Percentiles rank a stretch among this genome's conserved stretches.
phyloP scores from a whole-genome alignment of 345 rosid species.

The Eucalyptus polybractea region DNA sequence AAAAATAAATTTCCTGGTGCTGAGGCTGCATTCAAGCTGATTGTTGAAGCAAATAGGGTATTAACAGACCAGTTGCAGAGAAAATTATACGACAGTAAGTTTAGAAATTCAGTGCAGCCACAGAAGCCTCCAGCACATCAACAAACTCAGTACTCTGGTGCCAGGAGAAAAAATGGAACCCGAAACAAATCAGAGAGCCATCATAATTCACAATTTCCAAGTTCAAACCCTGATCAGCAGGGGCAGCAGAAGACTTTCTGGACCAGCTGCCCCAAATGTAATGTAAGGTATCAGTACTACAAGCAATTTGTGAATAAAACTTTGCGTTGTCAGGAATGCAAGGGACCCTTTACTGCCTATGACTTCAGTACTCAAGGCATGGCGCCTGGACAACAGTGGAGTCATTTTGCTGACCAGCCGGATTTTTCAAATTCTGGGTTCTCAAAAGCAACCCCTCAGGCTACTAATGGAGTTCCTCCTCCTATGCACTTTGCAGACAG shows the following conservation, averaged over 20 bases:
- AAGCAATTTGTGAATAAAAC: conserved; percentile 13
- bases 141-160: conserved; percentile 8
- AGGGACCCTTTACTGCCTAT: conserved; percentile 28
- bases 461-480: conserved; percentile 17
- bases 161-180: conserved; percentile 8
- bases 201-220: conserved; percentile 2
- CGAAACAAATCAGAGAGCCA: background rate
- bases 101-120: conserved; percentile 3
- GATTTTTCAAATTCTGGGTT: conserved; percentile 17
- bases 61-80: conserved; percentile 46
- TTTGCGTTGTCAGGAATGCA: conserved; percentile 46
- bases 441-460: conserved; percentile 10
- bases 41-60: conserved; percentile 65
- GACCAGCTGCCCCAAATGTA: conserved; percentile 58
- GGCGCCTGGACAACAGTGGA: conserved; percentile 10
- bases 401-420: conserved; percentile 3
- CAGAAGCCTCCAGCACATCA: conserved; percentile 9
- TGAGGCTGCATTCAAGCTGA: conserved; percentile 85
- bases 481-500: background rate
- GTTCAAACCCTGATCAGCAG: conserved; percentile 6
- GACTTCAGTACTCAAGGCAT: conserved; percentile 18
- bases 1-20: conserved; percentile 82
- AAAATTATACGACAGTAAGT: conserved; percentile 37
- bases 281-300: conserved; percentile 22
- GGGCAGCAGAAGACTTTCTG: conserved; percentile 32